Conservation (phyloP, 163 green algal species). For the Scenedesmus sp. region DNA sequence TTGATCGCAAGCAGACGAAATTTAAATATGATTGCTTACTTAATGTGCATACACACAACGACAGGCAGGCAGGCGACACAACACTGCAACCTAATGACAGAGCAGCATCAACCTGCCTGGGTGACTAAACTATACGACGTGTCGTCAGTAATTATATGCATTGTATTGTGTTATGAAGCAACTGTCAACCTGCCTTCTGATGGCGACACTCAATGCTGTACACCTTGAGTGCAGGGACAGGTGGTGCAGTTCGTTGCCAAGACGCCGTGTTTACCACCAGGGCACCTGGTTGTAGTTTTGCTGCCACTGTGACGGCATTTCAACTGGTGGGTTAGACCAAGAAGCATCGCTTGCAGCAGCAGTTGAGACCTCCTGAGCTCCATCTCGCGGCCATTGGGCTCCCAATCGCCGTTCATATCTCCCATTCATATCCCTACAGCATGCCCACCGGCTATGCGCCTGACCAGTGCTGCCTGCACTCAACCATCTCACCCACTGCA, state of each 20-base stretch:
- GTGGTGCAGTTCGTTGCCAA: not conserved
- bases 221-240: not conserved
- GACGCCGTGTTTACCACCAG: not conserved
- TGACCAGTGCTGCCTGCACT: not conserved
- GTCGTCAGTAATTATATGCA: not conserved
- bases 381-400: not conserved
- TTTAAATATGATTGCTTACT: not conserved
- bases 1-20: not conserved
- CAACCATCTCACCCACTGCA: not conserved
- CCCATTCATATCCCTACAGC: not conserved
- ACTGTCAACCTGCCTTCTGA: not conserved
- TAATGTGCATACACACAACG: not conserved
- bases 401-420: not conserved
- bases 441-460: not conserved
- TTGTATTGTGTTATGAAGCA: not conserved
- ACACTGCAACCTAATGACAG: not conserved
- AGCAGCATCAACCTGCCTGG: not conserved
- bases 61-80: not conserved
- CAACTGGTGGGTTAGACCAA: not conserved
- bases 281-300: not conserved
- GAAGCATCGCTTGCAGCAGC: slow-evolving; percentile 3
- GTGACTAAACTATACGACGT: not conserved
- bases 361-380: not conserved
- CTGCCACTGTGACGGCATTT: not conserved
- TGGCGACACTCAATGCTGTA: not conserved